Evolutionary conservation across 2,329 filamentous ascomycete species (phyloP), one percentile per base, ranked within the genome.

Genomic region (Aspergillus costaricaensis): DNA sequence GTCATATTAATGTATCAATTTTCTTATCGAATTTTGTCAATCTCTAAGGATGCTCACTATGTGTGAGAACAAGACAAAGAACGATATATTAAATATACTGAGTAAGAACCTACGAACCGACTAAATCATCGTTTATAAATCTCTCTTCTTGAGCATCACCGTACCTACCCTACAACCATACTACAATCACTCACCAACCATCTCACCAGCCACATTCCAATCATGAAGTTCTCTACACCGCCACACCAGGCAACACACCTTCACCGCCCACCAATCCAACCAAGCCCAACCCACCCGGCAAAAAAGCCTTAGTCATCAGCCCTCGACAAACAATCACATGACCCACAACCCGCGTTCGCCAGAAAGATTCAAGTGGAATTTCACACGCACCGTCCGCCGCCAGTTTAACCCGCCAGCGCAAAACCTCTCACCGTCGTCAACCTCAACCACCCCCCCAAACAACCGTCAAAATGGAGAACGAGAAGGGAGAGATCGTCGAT

Each of bases 401-500:
- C 56, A 57, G 52, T 62, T 69, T 67, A 71, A 70, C 70, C 71
- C 69, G 70, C 69, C 69, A 67, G 63, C 68, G 64, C 62, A 58
- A 48, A 67, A 60, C 60, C 56, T 70, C 66, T 68, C 70, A 70
- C 70, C 71, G 70, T 74, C 72, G 72, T 72, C 71, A 70, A 76
- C 75, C 67, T 66, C 62, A 66, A 66, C 67, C 70, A 70, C 69
- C 68, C 64, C 60, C 75, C 68, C 75, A 76, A 73, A 74, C 68
- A 75, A 75, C 73, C 76, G 76, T 74, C 79, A 93, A 87, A 84
- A 99, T 98, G 95, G 95, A 99, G 88, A 99, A 99, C 92, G 95
- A 98, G 87, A 92, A 92, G 85, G 94, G 94, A 86, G 92, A 98
- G 84, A 93, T 97, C 85, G 95, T 98, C 82, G 94, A 98, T 86